These are phyloP conservation scores for Aspergillus costaricaensis DNA, from an alignment of 2,329 filamentous ascomycete genomes.

Conservation along the genomic window DNA sequence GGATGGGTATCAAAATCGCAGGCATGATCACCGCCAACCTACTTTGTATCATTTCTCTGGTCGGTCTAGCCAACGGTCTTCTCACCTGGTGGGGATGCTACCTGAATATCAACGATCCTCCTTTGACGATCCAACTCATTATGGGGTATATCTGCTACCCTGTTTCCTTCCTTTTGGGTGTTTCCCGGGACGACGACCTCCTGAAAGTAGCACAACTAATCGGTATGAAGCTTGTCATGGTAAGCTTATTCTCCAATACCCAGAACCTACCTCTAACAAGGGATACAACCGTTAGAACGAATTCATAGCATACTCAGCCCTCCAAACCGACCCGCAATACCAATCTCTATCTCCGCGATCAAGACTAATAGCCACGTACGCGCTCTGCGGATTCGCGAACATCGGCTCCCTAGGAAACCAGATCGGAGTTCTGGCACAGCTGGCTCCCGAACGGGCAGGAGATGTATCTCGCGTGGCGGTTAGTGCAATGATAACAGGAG, in stretches of 20 bases:
- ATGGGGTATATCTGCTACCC: slow-evolving; percentile 78
- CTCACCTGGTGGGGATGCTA: slow-evolving; percentile 84
- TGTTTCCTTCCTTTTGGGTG: slow-evolving; percentile 77
- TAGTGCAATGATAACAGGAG: slow-evolving; percentile 74
- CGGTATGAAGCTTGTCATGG: slow-evolving; percentile 78
- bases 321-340: slow-evolving; percentile 58
- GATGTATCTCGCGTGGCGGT: slow-evolving; percentile 76
- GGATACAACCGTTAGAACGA: slow-evolving; percentile 59
- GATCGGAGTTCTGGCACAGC: slow-evolving; percentile 82
- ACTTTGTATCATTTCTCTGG: slow-evolving; percentile 79
- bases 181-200: slow-evolving; percentile 64
- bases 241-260: slow-evolving; percentile 37
- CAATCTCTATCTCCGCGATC: slow-evolving; percentile 67
- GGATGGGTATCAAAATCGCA: slow-evolving; percentile 83
- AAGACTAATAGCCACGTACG: slow-evolving; percentile 80
- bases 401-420: slow-evolving; percentile 85
- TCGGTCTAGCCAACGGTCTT: slow-evolving; percentile 73
- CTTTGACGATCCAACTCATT: slow-evolving; percentile 73
- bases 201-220: slow-evolving; percentile 76
- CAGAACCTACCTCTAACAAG: slow-evolving; percentile 5
- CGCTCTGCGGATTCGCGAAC: slow-evolving; percentile 80
- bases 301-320: slow-evolving; percentile 69
- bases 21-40: slow-evolving; percentile 78
- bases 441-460: slow-evolving; percentile 71
- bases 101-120: slow-evolving; percentile 68